A percentile compares a stretch with the other conserved stretches of the same genome.
Conservation (phyloP, 176 grass and related monocot species). For the Luzula sylvatica region DNA sequence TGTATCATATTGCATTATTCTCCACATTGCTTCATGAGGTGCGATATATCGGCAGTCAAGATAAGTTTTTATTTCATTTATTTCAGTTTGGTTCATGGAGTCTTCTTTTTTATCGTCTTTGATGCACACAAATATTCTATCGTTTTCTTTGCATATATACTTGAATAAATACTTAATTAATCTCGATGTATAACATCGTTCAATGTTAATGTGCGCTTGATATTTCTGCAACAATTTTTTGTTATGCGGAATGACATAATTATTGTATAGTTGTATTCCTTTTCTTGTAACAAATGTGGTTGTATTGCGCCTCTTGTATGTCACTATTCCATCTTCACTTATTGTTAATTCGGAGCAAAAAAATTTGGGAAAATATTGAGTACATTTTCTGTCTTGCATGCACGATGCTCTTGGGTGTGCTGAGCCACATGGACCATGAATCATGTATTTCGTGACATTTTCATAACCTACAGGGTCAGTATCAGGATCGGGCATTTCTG, state of each 20-base stretch:
- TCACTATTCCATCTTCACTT: constrained; percentile 14
- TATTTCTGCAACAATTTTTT: constrained; percentile 1
- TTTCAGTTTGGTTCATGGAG: neutral
- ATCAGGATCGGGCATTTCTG: neutral
- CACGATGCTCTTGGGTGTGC: neutral
- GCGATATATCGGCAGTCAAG: constrained; percentile 26
- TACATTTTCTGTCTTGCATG: constrained; percentile 1
- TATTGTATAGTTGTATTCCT: constrained; percentile 2
- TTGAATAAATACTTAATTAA: constrained; percentile 27
- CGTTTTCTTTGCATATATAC: neutral
- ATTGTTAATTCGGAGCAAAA: neutral
- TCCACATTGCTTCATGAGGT: constrained; percentile 24
- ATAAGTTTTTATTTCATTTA: constrained; percentile 33
- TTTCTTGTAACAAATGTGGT: neutral
- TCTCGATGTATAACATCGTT: constrained; percentile 5
- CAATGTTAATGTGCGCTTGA: constrained; percentile 15
- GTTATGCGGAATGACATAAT: constrained; percentile 10
- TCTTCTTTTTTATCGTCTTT: neutral
- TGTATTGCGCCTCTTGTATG: constrained; percentile 21
- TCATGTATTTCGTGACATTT: neutral
- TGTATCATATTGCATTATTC: constrained; percentile 23
- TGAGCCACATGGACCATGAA: constrained; percentile 6
- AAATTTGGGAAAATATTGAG: neutral
- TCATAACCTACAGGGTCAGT: neutral
- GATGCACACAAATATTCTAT: neutral